Evolutionary conservation across 2,329 filamentous ascomycete species (phyloP).

Genomic region (Colletotrichum truncatum): DNA sequence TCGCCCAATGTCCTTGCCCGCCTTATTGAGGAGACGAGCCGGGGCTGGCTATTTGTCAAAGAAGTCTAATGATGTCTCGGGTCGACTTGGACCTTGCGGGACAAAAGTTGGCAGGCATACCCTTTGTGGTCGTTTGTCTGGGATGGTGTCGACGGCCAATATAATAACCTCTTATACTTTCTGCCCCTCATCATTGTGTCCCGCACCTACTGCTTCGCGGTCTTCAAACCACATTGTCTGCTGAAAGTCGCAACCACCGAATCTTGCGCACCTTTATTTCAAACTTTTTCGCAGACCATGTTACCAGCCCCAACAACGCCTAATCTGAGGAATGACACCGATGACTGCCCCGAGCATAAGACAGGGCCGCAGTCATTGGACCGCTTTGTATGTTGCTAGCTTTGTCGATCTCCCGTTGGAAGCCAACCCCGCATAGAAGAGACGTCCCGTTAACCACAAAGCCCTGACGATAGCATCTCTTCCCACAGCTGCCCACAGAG

Average conservation of each 20-base stretch:
- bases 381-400: conserved; percentile 28
- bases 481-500: conserved; percentile 54
- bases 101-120: conserved; percentile 24
- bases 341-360: neutral
- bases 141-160: conserved; percentile 23
- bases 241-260: neutral
- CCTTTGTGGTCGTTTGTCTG: conserved; percentile 25
- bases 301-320: neutral
- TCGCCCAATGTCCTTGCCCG: neutral
- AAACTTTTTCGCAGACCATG: conserved; percentile 10
- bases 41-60: conserved; percentile 31
- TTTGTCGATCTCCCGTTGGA: conserved; percentile 20
- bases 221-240: neutral
- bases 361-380: conserved; percentile 6
- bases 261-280: neutral
- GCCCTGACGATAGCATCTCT: conserved; percentile 45
- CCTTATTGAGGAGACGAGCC: neutral
- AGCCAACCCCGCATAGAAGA: too few species aligned
- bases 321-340: neutral
- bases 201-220: too few species aligned
- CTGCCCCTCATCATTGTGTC: conserved; percentile 12
- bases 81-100: conserved; percentile 8
- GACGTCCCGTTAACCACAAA: conserved; percentile 12
- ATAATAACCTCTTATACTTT: conserved; percentile 27
- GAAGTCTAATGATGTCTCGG: conserved; percentile 30